Percentiles rank a stretch among this genome's conserved stretches.
phyloP scores from a whole-genome alignment of 345 rosid species.

The Euclidium syriacum region DNA sequence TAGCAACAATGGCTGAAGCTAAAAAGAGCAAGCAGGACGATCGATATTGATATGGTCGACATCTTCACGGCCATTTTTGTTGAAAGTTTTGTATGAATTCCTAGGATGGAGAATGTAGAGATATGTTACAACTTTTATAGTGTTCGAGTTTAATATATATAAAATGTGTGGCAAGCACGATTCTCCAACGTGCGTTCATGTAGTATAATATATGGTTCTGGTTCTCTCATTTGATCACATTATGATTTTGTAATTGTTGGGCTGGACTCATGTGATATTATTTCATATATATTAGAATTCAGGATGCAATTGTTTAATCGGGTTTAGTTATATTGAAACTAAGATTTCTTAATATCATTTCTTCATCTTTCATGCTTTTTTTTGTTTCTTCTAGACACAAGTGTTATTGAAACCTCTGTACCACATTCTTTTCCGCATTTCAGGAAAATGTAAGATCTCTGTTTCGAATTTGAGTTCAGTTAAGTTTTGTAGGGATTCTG shows the following conservation, averaged over 20 bases:
- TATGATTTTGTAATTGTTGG: background rate
- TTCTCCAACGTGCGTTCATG: constrained; percentile 14
- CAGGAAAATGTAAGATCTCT: too few species aligned
- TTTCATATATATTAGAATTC: too few species aligned
- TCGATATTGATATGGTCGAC: constrained; percentile 18
- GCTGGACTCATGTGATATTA: too few species aligned
- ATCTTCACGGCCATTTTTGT: constrained; percentile 16
- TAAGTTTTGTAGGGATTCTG: too few species aligned
- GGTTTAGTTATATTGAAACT: too few species aligned
- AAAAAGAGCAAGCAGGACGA: constrained; percentile 26
- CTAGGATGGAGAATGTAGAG: background rate
- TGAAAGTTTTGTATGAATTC: background rate
- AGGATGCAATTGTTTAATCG: too few species aligned
- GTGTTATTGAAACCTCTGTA: too few species aligned
- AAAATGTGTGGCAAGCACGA: constrained; percentile 24
- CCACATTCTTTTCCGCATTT: too few species aligned
- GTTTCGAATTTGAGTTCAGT: too few species aligned
- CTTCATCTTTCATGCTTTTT: too few species aligned
- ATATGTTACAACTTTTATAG: constrained; percentile 13
- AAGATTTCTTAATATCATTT: too few species aligned
- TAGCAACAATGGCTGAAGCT: constrained; percentile 33
- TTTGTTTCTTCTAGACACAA: too few species aligned
- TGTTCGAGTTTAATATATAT: background rate
- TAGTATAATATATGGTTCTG: constrained; percentile 4
- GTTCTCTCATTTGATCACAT: background rate